Evolutionary conservation across 140 eudicot species (phyloP), one percentile per base, ranked within the genome.

Genomic region (Anethum foeniculum): DNA sequence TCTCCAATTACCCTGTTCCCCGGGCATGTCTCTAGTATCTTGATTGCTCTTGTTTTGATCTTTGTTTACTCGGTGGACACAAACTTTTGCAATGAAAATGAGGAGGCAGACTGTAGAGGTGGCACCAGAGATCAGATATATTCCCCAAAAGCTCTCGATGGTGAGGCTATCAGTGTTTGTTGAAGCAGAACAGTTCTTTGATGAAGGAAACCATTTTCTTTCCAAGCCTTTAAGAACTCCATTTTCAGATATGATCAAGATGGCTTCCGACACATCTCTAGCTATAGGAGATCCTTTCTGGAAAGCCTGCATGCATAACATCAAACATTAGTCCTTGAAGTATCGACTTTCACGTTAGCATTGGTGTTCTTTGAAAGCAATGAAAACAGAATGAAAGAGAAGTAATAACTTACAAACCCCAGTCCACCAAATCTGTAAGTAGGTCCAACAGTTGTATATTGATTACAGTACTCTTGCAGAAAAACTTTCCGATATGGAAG

Each of bases 401-500:
- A 32, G 74, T 13, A 13, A 32, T 14, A 6, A 68, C 94, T 90
- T 77, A 90, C 95, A 81, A 86, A 88, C 80, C 90, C 92, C 27
- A 86, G 83, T 72, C 95, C 92, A 36, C 95, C 95, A 67, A 90
- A 82, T 64, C 85, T 84, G 84, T 90, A 51, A 14, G 52, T 86
- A 14, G 88, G 83, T 48, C 87, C 82, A 16, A 85, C 87, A 60
- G 81, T 75, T 0, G 84, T 81, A 69, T 83, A 90, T 30, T 81
- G 30, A 30, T 85, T 85, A 81, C 90, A 84, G 56, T 89, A 80
- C 77, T 86, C 71, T 11, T 77, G n/a, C 28, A 86, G 78, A 62
- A 90, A 90, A 71, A 80, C 83, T 69, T 84, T 90, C 80, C 82
- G 82, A 77, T 90, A 88, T 5, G 97, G 90, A 69, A 85, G 86